A percentile compares a stretch with the other conserved stretches of the same genome.
Evolutionary conservation across 352 stramenopile species (phyloP).

Genomic region (Globisporangium barbulae): DNA sequence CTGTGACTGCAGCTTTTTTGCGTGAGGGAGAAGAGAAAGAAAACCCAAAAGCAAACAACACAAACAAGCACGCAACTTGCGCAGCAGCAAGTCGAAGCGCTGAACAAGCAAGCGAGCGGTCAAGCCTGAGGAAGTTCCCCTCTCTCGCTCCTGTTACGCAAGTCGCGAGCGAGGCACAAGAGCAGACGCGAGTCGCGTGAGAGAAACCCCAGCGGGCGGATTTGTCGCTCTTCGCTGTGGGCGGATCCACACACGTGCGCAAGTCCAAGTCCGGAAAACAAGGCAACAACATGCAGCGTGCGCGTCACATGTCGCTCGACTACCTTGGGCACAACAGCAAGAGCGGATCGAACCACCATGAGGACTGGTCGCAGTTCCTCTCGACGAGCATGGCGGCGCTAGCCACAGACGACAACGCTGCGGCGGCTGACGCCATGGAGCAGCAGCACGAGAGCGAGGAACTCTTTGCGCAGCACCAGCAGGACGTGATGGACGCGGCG

Average conservation of each 20-base stretch:
- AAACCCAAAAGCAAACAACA: background rate
- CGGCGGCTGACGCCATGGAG: background rate
- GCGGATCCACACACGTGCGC: constrained; percentile 11
- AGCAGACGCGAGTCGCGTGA: constrained; percentile 6
- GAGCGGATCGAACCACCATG: constrained; percentile 22
- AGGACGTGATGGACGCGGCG: constrained; percentile 17
- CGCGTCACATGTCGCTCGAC: constrained; percentile 61
- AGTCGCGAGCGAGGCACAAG: background rate
- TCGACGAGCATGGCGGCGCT: constrained; percentile 64
- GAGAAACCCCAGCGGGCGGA: constrained; percentile 22
- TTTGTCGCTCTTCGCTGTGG: constrained; percentile 20
- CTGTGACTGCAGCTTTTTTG: constrained; percentile 5
- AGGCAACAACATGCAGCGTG: constrained; percentile 36
- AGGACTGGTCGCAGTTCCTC: constrained; percentile 63
- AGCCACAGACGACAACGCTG: constrained; percentile 33
- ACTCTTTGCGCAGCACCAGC: constrained; percentile 21
- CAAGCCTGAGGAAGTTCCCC: background rate
- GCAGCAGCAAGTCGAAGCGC: background rate
- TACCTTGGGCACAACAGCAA: constrained; percentile 25
- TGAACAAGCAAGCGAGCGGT: background rate
- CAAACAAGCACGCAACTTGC: background rate
- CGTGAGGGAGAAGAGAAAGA: constrained; percentile 9
- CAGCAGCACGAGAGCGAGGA: constrained; percentile 9
- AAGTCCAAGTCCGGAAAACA: background rate
- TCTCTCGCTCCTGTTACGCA: background rate